These are phyloP conservation scores for Diospyros lotus DNA, from an alignment of 148 eudicot species.

Conservation along the genomic window DNA sequence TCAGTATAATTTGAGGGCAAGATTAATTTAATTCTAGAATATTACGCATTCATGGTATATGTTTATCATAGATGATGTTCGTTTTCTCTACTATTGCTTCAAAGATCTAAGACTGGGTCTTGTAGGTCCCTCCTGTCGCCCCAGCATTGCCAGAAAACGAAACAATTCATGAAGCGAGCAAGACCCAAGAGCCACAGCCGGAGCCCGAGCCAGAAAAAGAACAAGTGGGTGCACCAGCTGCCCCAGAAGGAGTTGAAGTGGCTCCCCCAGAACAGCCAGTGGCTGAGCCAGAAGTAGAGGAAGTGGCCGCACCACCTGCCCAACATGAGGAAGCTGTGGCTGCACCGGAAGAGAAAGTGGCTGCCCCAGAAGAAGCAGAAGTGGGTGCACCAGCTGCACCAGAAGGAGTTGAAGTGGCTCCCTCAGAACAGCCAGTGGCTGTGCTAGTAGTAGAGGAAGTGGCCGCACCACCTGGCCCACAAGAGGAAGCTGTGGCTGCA, in stretches of 20 bases:
- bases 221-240: not conserved
- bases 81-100: not conserved
- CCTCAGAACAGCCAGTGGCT: slow-evolving; percentile 9
- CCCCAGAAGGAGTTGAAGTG: slow-evolving; percentile 4
- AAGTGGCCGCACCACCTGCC: not conserved
- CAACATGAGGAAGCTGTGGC: not conserved
- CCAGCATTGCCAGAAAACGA: slow-evolving; percentile 20
- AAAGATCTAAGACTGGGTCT: not conserved
- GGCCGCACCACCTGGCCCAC: slow-evolving; percentile 8
- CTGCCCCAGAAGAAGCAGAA: slow-evolving; percentile 12
- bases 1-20: no score
- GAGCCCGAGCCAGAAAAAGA: slow-evolving; percentile 18
- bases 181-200: slow-evolving; percentile 22
- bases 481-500: slow-evolving; percentile 18
- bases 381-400: slow-evolving; percentile 7
- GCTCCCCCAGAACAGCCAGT: slow-evolving; percentile 13
- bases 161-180: slow-evolving; percentile 19
- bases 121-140: slow-evolving; percentile 32
- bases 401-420: slow-evolving; percentile 21
- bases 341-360: slow-evolving; percentile 12
- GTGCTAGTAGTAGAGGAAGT: slow-evolving; percentile 10
- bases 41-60: no score
- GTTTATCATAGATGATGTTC: no score
- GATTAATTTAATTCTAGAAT: no score
- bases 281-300: slow-evolving; percentile 10